Percentiles rank a stretch among this genome's conserved stretches.
Conservation (phyloP, 2,329 filamentous ascomycete species). For the Xylariaceae sp. region DNA sequence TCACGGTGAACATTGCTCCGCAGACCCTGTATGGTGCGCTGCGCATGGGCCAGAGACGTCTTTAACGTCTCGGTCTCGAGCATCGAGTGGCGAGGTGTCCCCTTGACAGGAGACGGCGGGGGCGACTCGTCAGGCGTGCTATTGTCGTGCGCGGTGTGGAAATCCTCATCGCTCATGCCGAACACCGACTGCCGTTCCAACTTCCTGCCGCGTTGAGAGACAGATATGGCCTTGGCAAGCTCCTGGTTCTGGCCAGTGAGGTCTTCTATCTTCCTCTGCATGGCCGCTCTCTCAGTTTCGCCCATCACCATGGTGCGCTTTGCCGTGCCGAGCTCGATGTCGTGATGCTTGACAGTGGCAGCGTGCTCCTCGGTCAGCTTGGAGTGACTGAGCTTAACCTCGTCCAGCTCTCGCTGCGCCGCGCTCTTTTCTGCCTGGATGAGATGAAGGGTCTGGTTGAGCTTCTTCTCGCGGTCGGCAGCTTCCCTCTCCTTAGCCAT, state of each 20-base stretch:
- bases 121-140: slow-evolving; percentile 84
- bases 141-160: slow-evolving; percentile 59
- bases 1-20: slow-evolving; percentile 93
- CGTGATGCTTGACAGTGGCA: slow-evolving; percentile 70
- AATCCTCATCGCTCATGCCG: slow-evolving; percentile 53
- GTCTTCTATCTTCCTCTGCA: slow-evolving; percentile 84
- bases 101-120: slow-evolving; percentile 82
- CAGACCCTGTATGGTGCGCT: slow-evolving; percentile 92
- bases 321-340: slow-evolving; percentile 77
- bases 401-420: slow-evolving; percentile 81
- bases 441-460: slow-evolving; percentile 63
- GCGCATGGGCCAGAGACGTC: slow-evolving; percentile 87
- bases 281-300: slow-evolving; percentile 67
- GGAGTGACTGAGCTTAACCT: slow-evolving; percentile 71
- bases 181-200: slow-evolving; percentile 57
- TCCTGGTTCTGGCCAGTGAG: slow-evolving; percentile 84
- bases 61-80: slow-evolving; percentile 95
- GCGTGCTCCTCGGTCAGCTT: slow-evolving; percentile 77
- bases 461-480: slow-evolving; percentile 73
- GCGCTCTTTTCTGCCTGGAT: slow-evolving; percentile 67
- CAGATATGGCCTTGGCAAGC: slow-evolving; percentile 72
- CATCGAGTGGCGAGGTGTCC: slow-evolving; percentile 80
- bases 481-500: slow-evolving; percentile 66
- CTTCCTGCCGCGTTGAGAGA: slow-evolving; percentile 57
- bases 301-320: slow-evolving; percentile 72